Base-by-base conservation (phyloP, 148 eudicot genomes). In the Persicaria tinctoria region DNA sequence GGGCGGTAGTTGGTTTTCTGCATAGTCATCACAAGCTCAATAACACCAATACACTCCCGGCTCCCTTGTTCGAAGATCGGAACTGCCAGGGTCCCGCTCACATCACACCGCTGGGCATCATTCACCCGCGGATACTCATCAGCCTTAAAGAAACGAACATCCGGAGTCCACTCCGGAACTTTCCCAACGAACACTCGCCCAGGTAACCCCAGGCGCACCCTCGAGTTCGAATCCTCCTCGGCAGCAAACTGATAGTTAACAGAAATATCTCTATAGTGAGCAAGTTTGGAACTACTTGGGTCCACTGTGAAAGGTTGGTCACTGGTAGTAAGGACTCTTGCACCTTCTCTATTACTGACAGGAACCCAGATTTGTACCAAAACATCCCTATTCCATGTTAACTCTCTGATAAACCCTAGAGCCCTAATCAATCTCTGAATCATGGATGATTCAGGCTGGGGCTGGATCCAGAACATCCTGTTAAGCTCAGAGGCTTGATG, bases 161-260 rank as follows among this genome's bases (percentile, higher is more conserved):
- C 98, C 46, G 98, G 98, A 17, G 91, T 91, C 98, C 98, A 93
- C 79, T 93, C 98, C 4, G 98, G 96, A 47, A 91, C 98, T 78
- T 88, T 89, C 18, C 84, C 89, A 76, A 79, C 80, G 72, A 87
- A 93, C 23, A 93, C 98, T 60, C 97, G 57, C 6, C 92, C 96
- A 56, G 97, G 97, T 76, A 93, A 81, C 27, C 98, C 98, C 74
- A 80, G 84, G 11, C 80, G 79, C 63, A 79, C 81, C 48, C 80
- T 82, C 2, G 74, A 17, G 8, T 16, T n/a, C 41, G 89, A 79
- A 69, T 82, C 84, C 74, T 85, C 86, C 74, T 87, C 90, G 1
- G 94, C 86, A 44, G 97, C 82, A 77, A 93, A 93, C 71, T 86
- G 84, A 78, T 87, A 91, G 12, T 85, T 87, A 20, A 73, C 81